These are phyloP conservation scores for Perilla frutescens DNA, from an alignment of 257 asterid genomes.

Conservation along the genomic window DNA sequence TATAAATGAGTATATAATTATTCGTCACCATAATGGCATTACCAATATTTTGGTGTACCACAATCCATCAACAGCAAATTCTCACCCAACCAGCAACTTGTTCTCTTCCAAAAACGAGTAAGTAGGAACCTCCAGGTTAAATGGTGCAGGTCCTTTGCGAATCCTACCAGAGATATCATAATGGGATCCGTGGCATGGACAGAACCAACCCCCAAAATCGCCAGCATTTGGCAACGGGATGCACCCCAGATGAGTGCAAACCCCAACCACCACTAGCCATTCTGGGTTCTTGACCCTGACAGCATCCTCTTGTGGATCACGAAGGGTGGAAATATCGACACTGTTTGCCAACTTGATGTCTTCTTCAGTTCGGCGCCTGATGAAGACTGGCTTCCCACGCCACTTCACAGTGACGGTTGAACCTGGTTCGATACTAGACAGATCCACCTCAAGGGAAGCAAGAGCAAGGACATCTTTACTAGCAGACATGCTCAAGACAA, in stretches of 20 bases:
- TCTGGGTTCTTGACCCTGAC: slow-evolving; percentile 90
- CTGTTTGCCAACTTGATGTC: slow-evolving; percentile 83
- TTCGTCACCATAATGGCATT: slow-evolving; percentile 30
- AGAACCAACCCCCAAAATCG: slow-evolving; percentile 94
- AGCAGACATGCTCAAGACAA: slow-evolving; percentile 93
- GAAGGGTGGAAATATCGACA: slow-evolving; percentile 72
- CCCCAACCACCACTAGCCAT: slow-evolving; percentile 91
- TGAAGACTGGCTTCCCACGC: slow-evolving; percentile 96
- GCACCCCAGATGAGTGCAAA: slow-evolving; percentile 92
- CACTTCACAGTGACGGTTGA: slow-evolving; percentile 89
- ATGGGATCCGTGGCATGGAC: slow-evolving; percentile 96
- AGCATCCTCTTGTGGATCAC: slow-evolving; percentile 88
- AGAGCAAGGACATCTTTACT: slow-evolving; percentile 92
- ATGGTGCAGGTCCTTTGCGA: slow-evolving; percentile 92
- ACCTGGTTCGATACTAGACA: slow-evolving; percentile 85
- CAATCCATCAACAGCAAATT: slow-evolving; percentile 9
- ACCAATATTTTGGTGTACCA: slow-evolving; percentile 6
- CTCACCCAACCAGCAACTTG: slow-evolving; percentile 77
- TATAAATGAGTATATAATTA: slow-evolving; percentile 20
- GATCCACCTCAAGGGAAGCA: slow-evolving; percentile 90
- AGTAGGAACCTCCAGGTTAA: slow-evolving; percentile 84
- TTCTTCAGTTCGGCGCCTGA: slow-evolving; percentile 75
- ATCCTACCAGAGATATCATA: slow-evolving; percentile 89
- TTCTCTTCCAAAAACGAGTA: slow-evolving; percentile 78
- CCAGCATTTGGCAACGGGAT: slow-evolving; percentile 96